Conservation (phyloP, 768 basidiomycete genomes). For the Hysterangium stoloniferum region DNA sequence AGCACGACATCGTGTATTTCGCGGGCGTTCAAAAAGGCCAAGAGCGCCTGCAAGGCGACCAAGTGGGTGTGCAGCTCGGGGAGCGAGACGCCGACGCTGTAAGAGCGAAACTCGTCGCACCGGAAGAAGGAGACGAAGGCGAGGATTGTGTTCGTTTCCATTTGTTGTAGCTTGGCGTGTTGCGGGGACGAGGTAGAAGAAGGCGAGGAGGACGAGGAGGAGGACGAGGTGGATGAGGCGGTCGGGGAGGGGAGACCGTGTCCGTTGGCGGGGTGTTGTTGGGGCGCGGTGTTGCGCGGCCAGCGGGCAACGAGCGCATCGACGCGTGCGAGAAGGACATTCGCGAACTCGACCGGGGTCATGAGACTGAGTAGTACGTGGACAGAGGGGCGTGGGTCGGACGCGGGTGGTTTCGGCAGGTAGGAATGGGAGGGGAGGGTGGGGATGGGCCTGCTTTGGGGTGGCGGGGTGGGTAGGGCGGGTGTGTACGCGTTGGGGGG, state of each 20-base stretch:
- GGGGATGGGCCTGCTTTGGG: not conserved
- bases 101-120: not conserved
- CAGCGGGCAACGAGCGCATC: not conserved
- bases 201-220: not conserved
- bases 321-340: slow-evolving; percentile 5
- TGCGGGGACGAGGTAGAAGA: not conserved
- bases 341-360: slow-evolving; percentile 7
- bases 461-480: not conserved
- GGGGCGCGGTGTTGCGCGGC: slow-evolving; percentile 2
- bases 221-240: slow-evolving; percentile 2
- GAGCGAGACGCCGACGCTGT: not conserved
- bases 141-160: not conserved
- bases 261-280: not conserved
- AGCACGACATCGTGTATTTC: slow-evolving; percentile 1
- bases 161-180: not conserved
- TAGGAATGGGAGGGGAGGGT: not conserved
- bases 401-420: not conserved
- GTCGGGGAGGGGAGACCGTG: slow-evolving; percentile 10
- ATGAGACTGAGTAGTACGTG: slow-evolving; percentile 3
- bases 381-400: not conserved
- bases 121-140: slow-evolving; percentile 5
- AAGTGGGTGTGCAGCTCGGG: slow-evolving; percentile 2
- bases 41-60: slow-evolving; percentile 2
- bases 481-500: not conserved
- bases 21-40: slow-evolving; percentile 2